Percentiles rank a stretch among this genome's conserved stretches.
Conservation (phyloP, 495 filamentous ascomycete species). For the Pseudotulostoma volvatum region DNA sequence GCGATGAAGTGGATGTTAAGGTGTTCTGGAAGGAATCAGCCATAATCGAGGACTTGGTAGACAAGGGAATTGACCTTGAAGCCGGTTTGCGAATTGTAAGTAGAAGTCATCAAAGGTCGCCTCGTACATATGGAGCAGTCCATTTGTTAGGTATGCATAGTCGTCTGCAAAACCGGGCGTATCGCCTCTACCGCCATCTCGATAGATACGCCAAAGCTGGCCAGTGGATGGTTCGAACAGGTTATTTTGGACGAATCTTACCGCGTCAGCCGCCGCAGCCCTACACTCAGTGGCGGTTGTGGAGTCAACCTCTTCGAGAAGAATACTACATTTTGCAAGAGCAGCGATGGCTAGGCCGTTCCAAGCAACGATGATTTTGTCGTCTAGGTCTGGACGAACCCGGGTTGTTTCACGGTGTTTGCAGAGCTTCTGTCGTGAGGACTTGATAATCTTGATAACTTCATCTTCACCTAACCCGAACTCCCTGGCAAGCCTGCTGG, state of each 20-base stretch:
- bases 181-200: slow-evolving; percentile 48
- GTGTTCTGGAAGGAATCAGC: slow-evolving; percentile 31
- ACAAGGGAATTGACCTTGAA: slow-evolving; percentile 47
- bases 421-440: slow-evolving; percentile 51
- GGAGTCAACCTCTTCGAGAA: slow-evolving; percentile 43
- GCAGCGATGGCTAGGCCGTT: slow-evolving; percentile 84
- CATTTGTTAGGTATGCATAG: slow-evolving; percentile 79
- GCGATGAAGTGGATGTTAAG: slow-evolving; percentile 60
- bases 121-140: slow-evolving; percentile 76
- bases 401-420: slow-evolving; percentile 60
- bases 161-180: slow-evolving; percentile 81
- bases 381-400: slow-evolving; percentile 67
- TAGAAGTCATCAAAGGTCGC: slow-evolving; percentile 67
- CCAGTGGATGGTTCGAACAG: slow-evolving; percentile 51
- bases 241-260: slow-evolving; percentile 59
- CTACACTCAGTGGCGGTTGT: slow-evolving; percentile 42
- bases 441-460: slow-evolving; percentile 51
- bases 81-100: slow-evolving; percentile 64
- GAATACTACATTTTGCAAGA: slow-evolving; percentile 54
- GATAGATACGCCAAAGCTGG: slow-evolving; percentile 59
- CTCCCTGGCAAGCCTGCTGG: slow-evolving; percentile 54
- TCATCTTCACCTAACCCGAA: slow-evolving; percentile 62
- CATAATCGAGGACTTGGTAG: background rate
- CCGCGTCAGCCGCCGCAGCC: slow-evolving; percentile 49
- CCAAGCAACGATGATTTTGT: slow-evolving; percentile 77